Evolutionary conservation across 2,329 filamentous ascomycete species (phyloP).

Genomic region (Penicillium palitans): DNA sequence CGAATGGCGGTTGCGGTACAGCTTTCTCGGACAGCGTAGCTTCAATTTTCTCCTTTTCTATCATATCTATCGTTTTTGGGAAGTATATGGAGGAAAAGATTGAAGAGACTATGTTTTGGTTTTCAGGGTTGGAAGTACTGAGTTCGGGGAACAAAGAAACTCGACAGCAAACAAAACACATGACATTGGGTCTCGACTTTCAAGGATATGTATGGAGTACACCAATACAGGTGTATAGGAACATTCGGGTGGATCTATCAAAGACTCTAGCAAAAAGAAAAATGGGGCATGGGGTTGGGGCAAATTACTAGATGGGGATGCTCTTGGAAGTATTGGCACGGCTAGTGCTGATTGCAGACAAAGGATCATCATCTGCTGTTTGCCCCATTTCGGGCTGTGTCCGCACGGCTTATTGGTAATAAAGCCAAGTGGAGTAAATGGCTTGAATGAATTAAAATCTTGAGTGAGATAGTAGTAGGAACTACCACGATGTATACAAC

Average conservation of each 20-base stretch:
- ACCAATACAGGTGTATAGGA: background rate
- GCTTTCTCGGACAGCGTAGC: conserved; percentile 14
- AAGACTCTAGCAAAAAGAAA: background rate
- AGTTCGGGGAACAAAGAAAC: conserved; percentile 4
- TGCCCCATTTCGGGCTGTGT: background rate
- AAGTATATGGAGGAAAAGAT: background rate
- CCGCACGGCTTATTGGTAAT: background rate
- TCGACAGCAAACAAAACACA: background rate
- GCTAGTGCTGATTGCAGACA: background rate
- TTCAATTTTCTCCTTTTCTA: background rate
- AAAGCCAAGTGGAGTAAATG: background rate
- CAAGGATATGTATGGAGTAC: background rate
- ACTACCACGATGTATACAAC: background rate
- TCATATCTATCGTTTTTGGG: background rate
- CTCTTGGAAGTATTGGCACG: background rate
- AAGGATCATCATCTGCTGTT: background rate
- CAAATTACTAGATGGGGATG: background rate
- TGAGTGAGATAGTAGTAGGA: background rate
- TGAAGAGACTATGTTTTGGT: background rate
- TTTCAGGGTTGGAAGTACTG: background rate
- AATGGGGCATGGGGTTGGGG: background rate
- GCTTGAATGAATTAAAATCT: background rate
- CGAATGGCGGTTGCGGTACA: conserved; percentile 26
- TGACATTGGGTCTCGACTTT: background rate
- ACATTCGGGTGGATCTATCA: background rate